Evolutionary conservation across 352 stramenopile species (phyloP).

Genomic region (Globisporangium cederbergense): DNA sequence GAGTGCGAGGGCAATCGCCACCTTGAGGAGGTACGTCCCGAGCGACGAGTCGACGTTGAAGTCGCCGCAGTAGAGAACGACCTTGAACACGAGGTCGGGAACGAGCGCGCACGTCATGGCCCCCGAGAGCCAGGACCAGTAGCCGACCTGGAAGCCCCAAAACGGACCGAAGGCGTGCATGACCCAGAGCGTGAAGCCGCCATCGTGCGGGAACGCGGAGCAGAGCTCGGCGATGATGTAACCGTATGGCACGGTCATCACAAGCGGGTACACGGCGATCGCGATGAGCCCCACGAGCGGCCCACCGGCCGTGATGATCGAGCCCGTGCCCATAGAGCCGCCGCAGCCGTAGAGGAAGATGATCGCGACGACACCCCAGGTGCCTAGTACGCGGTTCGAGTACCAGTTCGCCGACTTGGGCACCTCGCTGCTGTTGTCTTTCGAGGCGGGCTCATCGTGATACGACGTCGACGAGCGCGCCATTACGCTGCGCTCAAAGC

Average conservation of each 20-base stretch:
- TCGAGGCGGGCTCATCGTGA: neutral
- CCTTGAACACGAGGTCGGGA: conserved; percentile 40
- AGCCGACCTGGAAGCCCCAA: conserved; percentile 71
- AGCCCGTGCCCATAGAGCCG: conserved; percentile 23
- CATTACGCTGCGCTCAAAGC: neutral
- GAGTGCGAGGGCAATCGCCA: conserved; percentile 16
- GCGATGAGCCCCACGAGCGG: conserved; percentile 69
- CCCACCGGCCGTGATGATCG: conserved; percentile 24
- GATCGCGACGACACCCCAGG: conserved; percentile 23
- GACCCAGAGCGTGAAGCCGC: conserved; percentile 86
- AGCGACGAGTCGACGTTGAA: neutral
- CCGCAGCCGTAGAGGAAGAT: conserved; percentile 28
- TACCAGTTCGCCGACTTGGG: neutral
- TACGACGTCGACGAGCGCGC: neutral
- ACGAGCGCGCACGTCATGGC: conserved; percentile 43
- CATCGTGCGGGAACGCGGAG: conserved; percentile 80
- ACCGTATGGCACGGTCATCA: conserved; percentile 86
- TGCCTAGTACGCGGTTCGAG: conserved; percentile 26
- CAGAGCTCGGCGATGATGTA: conserved; percentile 91
- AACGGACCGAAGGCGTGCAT: conserved; percentile 85
- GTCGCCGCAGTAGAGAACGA: conserved; percentile 12
- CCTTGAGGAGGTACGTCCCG: conserved; percentile 19
- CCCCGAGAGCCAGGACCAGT: conserved; percentile 77
- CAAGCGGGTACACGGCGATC: conserved; percentile 76
- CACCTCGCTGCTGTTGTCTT: neutral